phyloP scores from a whole-genome alignment of 495 filamentous ascomycete species.

The Trichoderma asperelloides region DNA sequence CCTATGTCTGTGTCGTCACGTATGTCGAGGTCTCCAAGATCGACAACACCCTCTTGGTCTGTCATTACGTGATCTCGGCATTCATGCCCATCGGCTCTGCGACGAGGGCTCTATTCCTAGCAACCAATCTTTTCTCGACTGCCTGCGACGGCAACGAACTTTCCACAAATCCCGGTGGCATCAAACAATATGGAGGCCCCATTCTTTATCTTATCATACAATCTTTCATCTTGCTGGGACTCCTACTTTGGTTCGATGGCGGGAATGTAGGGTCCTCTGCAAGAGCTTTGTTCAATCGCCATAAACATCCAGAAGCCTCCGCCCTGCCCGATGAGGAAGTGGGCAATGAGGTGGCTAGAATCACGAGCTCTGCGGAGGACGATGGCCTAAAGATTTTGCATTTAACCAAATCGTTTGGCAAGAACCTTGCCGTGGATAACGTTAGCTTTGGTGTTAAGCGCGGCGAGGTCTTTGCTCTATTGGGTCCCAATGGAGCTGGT shows the following conservation, averaged over 20 bases:
- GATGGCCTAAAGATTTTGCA: constrained; percentile 69
- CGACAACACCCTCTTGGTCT: constrained; percentile 48
- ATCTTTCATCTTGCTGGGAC: constrained; percentile 51
- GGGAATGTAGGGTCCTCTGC: constrained; percentile 46
- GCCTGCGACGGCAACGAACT: constrained; percentile 54
- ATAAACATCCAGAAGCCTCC: constrained; percentile 15
- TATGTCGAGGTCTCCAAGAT: constrained; percentile 54
- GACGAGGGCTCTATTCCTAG: constrained; percentile 57
- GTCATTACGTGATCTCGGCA: constrained; percentile 58
- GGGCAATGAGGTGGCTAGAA: constrained; percentile 34
- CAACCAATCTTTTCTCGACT: constrained; percentile 69
- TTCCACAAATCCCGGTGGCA: constrained; percentile 57
- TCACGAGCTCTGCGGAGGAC: constrained; percentile 34
- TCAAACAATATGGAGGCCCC: constrained; percentile 67
- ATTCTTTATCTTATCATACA: constrained; percentile 70
- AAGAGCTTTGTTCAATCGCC: constrained; percentile 28
- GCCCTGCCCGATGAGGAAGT: constrained; percentile 37
- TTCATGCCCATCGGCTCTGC: constrained; percentile 64
- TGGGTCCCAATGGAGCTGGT: constrained; percentile 83
- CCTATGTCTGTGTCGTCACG: constrained; percentile 58
- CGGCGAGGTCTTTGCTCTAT: constrained; percentile 73
- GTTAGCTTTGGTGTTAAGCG: constrained; percentile 70
- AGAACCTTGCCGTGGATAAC: constrained; percentile 65
- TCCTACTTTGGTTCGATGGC: constrained; percentile 65
- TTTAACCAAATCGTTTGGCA: constrained; percentile 67